phyloP scores from a whole-genome alignment of 352 stramenopile species.

The Phytophthora syringae region DNA sequence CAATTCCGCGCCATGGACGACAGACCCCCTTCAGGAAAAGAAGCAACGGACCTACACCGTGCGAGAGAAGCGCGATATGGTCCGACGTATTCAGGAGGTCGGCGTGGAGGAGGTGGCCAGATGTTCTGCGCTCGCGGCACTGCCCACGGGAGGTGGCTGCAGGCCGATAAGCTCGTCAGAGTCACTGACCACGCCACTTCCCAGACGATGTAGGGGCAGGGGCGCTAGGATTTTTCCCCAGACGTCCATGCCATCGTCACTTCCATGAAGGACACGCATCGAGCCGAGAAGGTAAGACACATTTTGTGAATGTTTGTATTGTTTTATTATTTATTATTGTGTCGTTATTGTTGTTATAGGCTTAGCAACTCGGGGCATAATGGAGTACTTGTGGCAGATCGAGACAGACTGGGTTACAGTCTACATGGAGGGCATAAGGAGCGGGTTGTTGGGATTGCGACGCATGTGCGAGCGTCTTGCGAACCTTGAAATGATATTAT shows the following conservation, averaged over 20 bases:
- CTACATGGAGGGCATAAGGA: constrained; percentile 3
- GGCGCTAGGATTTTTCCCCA: neutral
- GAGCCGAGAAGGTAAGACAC: neutral
- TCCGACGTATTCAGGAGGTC: neutral
- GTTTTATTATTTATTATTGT: neutral
- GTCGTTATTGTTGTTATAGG: neutral
- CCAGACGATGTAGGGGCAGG: neutral
- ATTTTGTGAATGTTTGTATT: neutral
- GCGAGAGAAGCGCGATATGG: neutral
- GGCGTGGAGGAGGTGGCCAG: neutral
- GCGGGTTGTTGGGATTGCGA: neutral
- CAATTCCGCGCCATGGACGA: neutral
- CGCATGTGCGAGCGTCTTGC: neutral
- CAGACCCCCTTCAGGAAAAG: neutral
- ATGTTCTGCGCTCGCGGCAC: neutral
- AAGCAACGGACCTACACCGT: neutral
- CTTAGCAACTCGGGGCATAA: neutral
- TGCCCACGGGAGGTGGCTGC: neutral
- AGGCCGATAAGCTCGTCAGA: neutral
- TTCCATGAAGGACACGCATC: constrained; percentile 2
- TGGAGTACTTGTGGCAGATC: constrained; percentile 4
- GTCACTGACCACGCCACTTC: constrained; percentile 2
- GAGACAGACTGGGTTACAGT: neutral
- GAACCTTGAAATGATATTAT: neutral
- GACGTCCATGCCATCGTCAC: neutral